These are phyloP conservation scores for Penicillium atrosanguineum DNA, from an alignment of 495 filamentous ascomycete species.

Conservation along the genomic window DNA sequence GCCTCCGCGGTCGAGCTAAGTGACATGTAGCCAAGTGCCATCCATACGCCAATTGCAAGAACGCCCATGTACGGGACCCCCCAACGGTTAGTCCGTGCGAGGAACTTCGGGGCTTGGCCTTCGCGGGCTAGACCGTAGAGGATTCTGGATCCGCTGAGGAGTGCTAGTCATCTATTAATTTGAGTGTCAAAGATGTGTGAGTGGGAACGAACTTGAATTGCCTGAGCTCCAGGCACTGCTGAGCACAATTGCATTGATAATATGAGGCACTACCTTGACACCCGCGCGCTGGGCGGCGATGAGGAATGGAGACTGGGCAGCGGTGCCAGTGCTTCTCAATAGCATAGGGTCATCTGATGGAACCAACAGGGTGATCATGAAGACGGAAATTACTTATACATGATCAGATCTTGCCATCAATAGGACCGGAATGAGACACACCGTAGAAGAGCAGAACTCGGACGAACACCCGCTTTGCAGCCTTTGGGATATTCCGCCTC, in stretches of 20 bases:
- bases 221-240: conserved; percentile 65
- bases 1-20: conserved; percentile 13
- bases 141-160: conserved; percentile 49
- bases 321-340: conserved; percentile 43
- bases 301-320: conserved; percentile 52
- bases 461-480: conserved; percentile 72
- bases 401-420: neutral
- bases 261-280: conserved; percentile 53
- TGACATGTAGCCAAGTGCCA: conserved; percentile 26
- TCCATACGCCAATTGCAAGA: conserved; percentile 14
- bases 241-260: conserved; percentile 71
- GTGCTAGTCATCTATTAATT: conserved; percentile 6
- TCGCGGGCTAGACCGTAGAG: conserved; percentile 42
- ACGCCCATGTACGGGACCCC: conserved; percentile 38
- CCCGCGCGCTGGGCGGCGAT: conserved; percentile 48
- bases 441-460: conserved; percentile 65
- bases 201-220: conserved; percentile 50
- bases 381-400: conserved; percentile 21
- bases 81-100: conserved; percentile 27
- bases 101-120: conserved; percentile 31
- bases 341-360: conserved; percentile 49
- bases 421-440: conserved; percentile 33
- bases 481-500: conserved; percentile 65
- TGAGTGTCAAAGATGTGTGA: conserved; percentile 14
- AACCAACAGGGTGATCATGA: conserved; percentile 55